Base-by-base conservation (phyloP, 2,329 filamentous ascomycete species). In the Orbilia ellipsospora region DNA sequence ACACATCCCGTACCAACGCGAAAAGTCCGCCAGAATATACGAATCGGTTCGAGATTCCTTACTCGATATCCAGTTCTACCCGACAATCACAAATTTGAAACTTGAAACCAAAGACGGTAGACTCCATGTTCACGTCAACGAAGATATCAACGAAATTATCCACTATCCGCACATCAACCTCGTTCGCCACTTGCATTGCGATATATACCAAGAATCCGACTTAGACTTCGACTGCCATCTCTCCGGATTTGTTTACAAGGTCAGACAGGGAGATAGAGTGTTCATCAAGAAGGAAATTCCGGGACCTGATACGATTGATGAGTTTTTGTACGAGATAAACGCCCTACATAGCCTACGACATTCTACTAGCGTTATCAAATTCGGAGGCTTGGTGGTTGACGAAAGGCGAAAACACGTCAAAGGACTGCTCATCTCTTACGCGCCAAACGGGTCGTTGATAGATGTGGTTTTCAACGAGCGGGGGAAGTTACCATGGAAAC, bases 251-350 rank as follows among this genome's bases (percentile, higher is more conserved):
- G 95, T 98, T 16, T 99, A 98, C 86, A 96, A 96, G 81, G 93
- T 99, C 68, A 87, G 85, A 13, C 88, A 93, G 42, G 85, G 88
- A 70, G 89, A 88, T 8, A 84, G 86, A 69, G 84, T 88, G 1
- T 90, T 93, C 79, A 97, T 99, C 83, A 98, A 98, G 83, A 99
- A 99, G 82, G 95, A 99, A 81, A 98, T 99, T 15, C 95, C 95
- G 0, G 94, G 94, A 0, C 94, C 94, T 1, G 94, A 98, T 80
- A 95, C 92, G 0, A 90, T 98, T 18, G 94, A 98, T 77, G 95
- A 98, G 81, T 99, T 99, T 80, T 85, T 98, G 1, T 99, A 99
- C 82, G 95, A 99, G 83, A 92, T 97, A 81, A 97, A 98, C 81
- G 94, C 94, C 2, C 88, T 99, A n/a, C 90, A 91, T 81, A 88